Conservation (phyloP, 1,284 basidiomycete genomes). For the Cryptococcus sp. region DNA sequence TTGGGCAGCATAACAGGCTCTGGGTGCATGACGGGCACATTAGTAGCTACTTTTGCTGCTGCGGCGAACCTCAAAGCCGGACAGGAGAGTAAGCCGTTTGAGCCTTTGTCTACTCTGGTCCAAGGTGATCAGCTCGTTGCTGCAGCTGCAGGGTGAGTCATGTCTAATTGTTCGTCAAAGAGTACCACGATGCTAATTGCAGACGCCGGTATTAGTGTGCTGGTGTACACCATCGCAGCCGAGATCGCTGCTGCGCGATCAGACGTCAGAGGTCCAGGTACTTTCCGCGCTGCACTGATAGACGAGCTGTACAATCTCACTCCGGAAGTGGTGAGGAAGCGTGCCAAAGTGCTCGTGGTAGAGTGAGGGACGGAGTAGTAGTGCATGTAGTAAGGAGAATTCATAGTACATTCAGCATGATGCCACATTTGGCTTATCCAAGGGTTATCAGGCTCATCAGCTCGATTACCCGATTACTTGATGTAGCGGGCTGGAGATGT, state of each 20-base stretch:
- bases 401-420: too few species aligned
- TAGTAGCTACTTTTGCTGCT: constrained; percentile 66
- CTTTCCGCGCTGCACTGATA: constrained; percentile 82
- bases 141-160: constrained; percentile 72
- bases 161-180: too few species aligned
- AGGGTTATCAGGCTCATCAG: too few species aligned
- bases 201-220: constrained; percentile 59
- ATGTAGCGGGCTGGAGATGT: too few species aligned
- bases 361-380: background rate
- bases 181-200: too few species aligned
- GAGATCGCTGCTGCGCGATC: constrained; percentile 71
- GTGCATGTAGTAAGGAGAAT: background rate
- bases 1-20: constrained; percentile 50
- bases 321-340: constrained; percentile 59
- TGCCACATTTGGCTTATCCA: too few species aligned
- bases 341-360: constrained; percentile 58
- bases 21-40: constrained; percentile 68
- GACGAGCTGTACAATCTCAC: constrained; percentile 73
- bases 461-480: too few species aligned
- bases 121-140: constrained; percentile 72
- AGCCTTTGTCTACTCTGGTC: constrained; percentile 57
- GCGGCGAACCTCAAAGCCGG: constrained; percentile 59
- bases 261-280: constrained; percentile 79
- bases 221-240: constrained; percentile 79
- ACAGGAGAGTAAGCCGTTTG: constrained; percentile 15